A percentile compares a stretch with the other conserved stretches of the same genome.
Conservation (phyloP, 257 asterid species). For the Nicotiana attenuata region DNA sequence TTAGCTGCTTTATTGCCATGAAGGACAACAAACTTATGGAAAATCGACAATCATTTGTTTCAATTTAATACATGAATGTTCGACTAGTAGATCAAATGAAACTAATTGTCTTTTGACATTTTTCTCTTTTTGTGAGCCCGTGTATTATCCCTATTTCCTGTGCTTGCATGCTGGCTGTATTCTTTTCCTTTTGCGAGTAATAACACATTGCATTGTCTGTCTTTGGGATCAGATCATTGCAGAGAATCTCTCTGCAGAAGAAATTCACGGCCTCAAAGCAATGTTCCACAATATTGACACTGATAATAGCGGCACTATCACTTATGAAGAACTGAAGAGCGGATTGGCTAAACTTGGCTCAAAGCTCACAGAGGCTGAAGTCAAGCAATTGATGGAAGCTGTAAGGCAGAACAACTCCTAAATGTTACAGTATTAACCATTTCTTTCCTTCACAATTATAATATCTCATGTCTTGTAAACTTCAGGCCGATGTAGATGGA, state of each 20-base stretch:
- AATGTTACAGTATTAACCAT: neutral
- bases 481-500: constrained; percentile 92
- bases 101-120: neutral
- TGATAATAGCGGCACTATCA: constrained; percentile 75
- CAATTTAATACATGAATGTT: neutral
- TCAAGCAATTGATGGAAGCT: constrained; percentile 86
- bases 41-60: neutral
- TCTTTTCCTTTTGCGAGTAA: constrained; percentile 7
- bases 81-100: neutral
- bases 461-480: neutral
- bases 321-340: constrained; percentile 74
- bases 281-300: constrained; percentile 87
- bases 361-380: constrained; percentile 80
- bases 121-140: neutral
- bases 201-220: neutral
- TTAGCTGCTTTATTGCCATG: neutral
- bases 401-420: constrained; percentile 32
- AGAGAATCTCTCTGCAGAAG: constrained; percentile 74
- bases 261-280: constrained; percentile 81
- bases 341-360: constrained; percentile 89
- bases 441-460: neutral
- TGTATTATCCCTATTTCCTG: neutral
- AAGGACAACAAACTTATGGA: neutral
- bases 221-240: constrained; percentile 58
- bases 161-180: neutral